Base-by-base conservation (phyloP, 805 yeast species). In the Wickerhamiella bombiphila region DNA sequence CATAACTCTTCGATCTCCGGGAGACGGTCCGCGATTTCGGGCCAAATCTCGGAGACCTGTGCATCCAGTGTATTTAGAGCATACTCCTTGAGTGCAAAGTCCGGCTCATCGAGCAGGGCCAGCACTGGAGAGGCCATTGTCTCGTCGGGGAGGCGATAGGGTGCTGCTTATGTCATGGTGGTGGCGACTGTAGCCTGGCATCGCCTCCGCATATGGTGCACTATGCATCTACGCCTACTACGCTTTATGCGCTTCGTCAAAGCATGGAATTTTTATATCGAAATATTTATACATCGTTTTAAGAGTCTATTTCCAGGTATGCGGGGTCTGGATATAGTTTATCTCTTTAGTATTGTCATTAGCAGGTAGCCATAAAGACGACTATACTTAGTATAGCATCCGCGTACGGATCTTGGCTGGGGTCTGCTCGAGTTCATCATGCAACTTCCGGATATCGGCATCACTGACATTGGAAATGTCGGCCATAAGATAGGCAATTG, bases 401-500 rank as follows among this genome's bases (percentile, higher is more conserved):
- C 98, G 80, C 52, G 94, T 85, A 41, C 80, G 76, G 53, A 91
- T 80, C 62, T 80, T 83, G 71, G 77, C 83, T 31, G 88, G 85
- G 34, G 97, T 88, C 55, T 74, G 72, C 61, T 80, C 93, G 52
- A 91, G 72, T 59, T 80, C 79, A 55, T 80, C 80, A 60, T 86
- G 77, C 47, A 91, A 70, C 19, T 73, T 65, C 62, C 80, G 83
- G 63, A 91, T 83, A 56, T 85, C 95, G 46, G 74, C 73, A 43
- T 68, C 65, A 50, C 76, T 72, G 38, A 88, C 96, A 47, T 80
- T 80, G 29, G 91, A 72, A 53, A 91, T 82, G 63, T 91, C 98
- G 29, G 97, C 96, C 93, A 91, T 86, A 61, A 91, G 70, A 65
- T 91, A 91, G 42, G 98, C 98, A 55, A 91, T 78, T 42, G 82